phyloP scores from a whole-genome alignment of 2,329 filamentous ascomycete genomes.

The Penicillium concentricum region DNA sequence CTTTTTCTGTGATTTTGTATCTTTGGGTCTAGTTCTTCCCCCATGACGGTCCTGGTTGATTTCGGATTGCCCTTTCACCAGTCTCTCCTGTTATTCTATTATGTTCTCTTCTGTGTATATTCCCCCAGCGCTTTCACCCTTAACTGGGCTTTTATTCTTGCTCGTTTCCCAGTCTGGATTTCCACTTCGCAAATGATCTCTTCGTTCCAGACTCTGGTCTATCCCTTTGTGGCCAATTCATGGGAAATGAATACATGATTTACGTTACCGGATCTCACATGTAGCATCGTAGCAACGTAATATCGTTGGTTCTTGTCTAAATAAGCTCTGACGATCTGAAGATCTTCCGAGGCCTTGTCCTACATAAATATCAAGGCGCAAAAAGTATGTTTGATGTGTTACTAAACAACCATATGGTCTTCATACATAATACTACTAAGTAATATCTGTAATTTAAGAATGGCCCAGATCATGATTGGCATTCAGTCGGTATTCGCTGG shows the following conservation, averaged over 20 bases:
- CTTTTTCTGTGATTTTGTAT: neutral
- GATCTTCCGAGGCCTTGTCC: neutral
- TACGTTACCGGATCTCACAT: neutral
- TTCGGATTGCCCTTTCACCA: neutral
- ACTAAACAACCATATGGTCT: neutral
- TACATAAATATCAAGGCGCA: neutral
- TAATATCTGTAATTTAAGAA: neutral
- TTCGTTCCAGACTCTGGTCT: neutral
- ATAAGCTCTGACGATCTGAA: neutral
- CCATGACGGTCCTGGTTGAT: neutral
- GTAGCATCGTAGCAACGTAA: neutral
- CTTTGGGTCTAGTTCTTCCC: neutral
- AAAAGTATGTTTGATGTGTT: neutral
- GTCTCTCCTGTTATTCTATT: neutral
- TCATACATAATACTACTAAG: neutral
- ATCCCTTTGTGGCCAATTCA: neutral
- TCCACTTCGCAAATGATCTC: neutral
- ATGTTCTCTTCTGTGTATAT: conserved; percentile 9
- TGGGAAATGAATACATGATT: neutral
- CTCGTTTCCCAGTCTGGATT: neutral
- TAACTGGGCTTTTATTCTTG: neutral
- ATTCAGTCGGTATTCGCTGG: neutral
- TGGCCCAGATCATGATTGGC: neutral
- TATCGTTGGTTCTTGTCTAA: neutral
- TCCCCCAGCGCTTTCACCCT: conserved; percentile 10